Base-by-base conservation (phyloP, 192 early-diverging fungal species). In the Phycomyces blakesleeanus region DNA sequence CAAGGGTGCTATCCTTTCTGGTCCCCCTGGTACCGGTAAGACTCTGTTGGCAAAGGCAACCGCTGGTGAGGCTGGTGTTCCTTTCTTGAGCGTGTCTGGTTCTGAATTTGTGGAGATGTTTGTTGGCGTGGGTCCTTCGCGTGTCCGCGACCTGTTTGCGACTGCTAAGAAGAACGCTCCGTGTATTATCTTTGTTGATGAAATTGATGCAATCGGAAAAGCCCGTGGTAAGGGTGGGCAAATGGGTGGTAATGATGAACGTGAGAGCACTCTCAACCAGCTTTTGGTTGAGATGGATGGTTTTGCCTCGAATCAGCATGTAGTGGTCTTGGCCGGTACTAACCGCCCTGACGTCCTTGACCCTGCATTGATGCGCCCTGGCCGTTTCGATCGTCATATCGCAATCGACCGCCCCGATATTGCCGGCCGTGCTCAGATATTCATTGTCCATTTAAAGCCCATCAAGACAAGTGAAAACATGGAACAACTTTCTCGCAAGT, bases 61-160 rank as follows among this genome's bases (percentile, higher is more conserved):
- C 18, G 97, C 97, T 8, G 97, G 97, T 26, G 97, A 99, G 76
- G 97, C 97, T 6, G 96, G 93, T 38, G 95, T 96, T 4, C 95
- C 97, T 11, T 99, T 99, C 77, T 76, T 99, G 37, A 91, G 89
- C 60, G 97, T 99, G n/a, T 98, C 96, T 6, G 97, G 97, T 10
- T 98, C 96, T 1, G 97, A 99, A 74, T 99, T 99, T 68, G 91
- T 98, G 26, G 97, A 99, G 75, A 99, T 99, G 97, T 99, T 99
- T 93, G 97, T 99, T 22, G 97, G 97, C 71, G 97, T 99, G 21
- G 97, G 97, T 21, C 91, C 83, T 38, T 85, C 83, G 22, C 88
- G 97, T 29, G 96, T 99, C 3, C 87, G 97, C 38, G 97, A 99
- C 69, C 72, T 99, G 63, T 99, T 99, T 80, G 87, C 93, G 15